phyloP scores from a whole-genome alignment of 2,329 filamentous ascomycete genomes.

The Sphaerulina musiva region DNA sequence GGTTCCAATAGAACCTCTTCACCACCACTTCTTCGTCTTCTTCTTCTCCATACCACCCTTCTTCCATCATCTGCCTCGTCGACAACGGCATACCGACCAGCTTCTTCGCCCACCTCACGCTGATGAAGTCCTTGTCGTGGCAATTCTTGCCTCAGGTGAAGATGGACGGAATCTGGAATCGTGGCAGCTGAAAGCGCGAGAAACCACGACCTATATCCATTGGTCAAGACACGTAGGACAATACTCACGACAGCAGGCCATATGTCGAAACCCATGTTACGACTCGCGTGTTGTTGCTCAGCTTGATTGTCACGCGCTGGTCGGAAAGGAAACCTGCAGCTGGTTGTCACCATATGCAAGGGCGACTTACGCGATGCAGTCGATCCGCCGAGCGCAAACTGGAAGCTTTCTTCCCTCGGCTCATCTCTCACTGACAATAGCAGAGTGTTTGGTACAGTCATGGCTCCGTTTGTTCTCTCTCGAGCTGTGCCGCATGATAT shows the following conservation, averaged over 20 bases:
- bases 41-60: too few relatives aligned
- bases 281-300: neutral
- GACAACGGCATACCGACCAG: too few relatives aligned
- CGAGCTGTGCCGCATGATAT: constrained; percentile 9
- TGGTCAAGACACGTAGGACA: too few relatives aligned
- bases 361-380: neutral
- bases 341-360: neutral
- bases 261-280: neutral
- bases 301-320: neutral
- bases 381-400: neutral
- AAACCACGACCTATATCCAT: too few relatives aligned
- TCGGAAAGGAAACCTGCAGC: neutral
- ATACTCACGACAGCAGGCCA: neutral
- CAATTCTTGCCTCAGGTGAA: too few relatives aligned
- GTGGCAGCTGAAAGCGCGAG: too few relatives aligned
- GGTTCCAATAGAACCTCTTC: too few relatives aligned
- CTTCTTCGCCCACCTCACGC: too few relatives aligned
- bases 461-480: constrained; percentile 10
- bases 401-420: too few relatives aligned
- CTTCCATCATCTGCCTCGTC: neutral
- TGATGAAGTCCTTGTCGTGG: too few relatives aligned
- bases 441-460: neutral
- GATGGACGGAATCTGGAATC: too few relatives aligned
- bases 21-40: too few relatives aligned
- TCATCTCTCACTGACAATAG: neutral